phyloP scores from a whole-genome alignment of 1,284 basidiomycete species.

The Caloboletus firmus region DNA sequence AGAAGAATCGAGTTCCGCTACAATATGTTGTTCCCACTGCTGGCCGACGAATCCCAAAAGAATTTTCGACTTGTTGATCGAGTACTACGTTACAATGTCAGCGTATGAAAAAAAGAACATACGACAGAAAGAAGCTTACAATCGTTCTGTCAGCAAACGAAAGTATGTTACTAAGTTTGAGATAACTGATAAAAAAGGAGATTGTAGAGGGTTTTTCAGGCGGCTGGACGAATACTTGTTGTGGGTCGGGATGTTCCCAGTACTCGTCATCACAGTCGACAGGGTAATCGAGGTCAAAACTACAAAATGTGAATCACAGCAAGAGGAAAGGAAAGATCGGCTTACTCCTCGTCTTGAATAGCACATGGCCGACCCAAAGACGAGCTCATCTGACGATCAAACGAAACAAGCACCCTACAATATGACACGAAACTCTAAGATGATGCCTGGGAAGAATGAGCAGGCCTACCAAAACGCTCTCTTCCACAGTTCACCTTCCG shows the following conservation, averaged over 20 bases:
- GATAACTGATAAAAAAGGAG: slow-evolving; percentile 54
- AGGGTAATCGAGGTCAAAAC: slow-evolving; percentile 74
- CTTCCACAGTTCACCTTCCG: slow-evolving; percentile 71
- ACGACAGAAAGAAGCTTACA: slow-evolving; percentile 38
- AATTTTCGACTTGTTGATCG: slow-evolving; percentile 67
- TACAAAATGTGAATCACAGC: slow-evolving; percentile 25
- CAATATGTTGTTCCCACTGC: slow-evolving; percentile 67
- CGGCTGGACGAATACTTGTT: slow-evolving; percentile 57
- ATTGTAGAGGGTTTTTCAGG: slow-evolving; percentile 52
- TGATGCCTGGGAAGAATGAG: background rate
- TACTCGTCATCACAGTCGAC: slow-evolving; percentile 76
- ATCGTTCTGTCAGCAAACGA: slow-evolving; percentile 65
- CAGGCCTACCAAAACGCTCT: slow-evolving; percentile 72
- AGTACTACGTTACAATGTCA: slow-evolving; percentile 49
- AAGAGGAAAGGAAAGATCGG: slow-evolving; percentile 10
- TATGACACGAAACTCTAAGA: background rate
- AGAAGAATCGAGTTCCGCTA: slow-evolving; percentile 74
- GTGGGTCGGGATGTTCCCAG: slow-evolving; percentile 60
- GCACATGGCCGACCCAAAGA: slow-evolving; percentile 78
- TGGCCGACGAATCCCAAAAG: slow-evolving; percentile 58
- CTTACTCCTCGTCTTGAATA: slow-evolving; percentile 83
- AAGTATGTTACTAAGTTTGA: slow-evolving; percentile 68
- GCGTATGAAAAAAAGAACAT: background rate
- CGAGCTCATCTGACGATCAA: slow-evolving; percentile 67
- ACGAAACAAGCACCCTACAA: slow-evolving; percentile 58